phyloP scores from a whole-genome alignment of 768 basidiomycete genomes.

The Dacryopinax spathularia region DNA sequence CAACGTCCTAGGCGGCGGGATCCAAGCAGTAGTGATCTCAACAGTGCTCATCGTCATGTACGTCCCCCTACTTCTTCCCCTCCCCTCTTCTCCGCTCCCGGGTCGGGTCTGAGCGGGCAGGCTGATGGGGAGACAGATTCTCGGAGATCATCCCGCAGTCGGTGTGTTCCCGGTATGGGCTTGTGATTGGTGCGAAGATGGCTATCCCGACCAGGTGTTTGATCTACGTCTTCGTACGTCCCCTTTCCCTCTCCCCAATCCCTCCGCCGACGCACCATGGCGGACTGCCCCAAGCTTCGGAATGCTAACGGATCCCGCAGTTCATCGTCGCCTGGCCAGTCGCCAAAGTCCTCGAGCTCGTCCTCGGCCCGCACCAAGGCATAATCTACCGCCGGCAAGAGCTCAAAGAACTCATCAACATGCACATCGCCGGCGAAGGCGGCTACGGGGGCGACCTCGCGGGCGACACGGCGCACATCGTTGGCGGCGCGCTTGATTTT shows the following conservation, averaged over 20 bases:
- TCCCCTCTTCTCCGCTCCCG: background rate
- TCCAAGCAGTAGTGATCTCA: constrained; percentile 62
- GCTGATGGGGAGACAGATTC: constrained; percentile 52
- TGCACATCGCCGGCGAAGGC: constrained; percentile 55
- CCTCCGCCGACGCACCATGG: too few species aligned
- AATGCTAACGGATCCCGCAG: background rate
- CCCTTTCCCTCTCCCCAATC: background rate
- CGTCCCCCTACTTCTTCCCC: constrained; percentile 24
- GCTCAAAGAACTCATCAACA: constrained; percentile 78
- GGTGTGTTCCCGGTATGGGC: constrained; percentile 79
- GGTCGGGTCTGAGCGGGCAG: background rate
- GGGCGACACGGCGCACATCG: constrained; percentile 75
- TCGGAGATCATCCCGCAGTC: constrained; percentile 87
- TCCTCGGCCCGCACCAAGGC: constrained; percentile 71
- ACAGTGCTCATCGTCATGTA: constrained; percentile 80
- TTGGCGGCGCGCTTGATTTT: constrained; percentile 75
- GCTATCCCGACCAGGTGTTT: constrained; percentile 51
- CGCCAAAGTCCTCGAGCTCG: constrained; percentile 64
- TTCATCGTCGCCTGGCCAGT: constrained; percentile 65
- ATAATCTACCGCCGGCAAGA: constrained; percentile 82
- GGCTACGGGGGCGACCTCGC: constrained; percentile 75
- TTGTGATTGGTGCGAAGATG: constrained; percentile 80
- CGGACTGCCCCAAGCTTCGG: too few species aligned
- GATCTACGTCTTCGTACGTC: constrained; percentile 51
- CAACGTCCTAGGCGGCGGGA: constrained; percentile 63